phyloP scores from a whole-genome alignment of 345 rosid genomes.

The Rhodamnia rubescens region DNA sequence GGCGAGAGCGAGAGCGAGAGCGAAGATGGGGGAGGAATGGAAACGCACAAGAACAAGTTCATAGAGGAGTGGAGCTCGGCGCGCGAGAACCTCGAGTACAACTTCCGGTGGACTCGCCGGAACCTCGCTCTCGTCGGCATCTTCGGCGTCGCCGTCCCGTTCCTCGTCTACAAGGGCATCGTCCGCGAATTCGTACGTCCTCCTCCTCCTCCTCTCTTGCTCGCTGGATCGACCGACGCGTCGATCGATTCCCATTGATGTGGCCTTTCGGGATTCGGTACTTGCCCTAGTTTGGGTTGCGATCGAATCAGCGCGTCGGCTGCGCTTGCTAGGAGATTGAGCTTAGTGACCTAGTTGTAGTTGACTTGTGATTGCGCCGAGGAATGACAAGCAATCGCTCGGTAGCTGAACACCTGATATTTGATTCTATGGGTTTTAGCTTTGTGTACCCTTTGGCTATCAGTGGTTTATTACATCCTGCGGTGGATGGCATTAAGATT shows the following conservation, averaged over 20 bases:
- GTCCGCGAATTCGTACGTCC: slow-evolving; percentile 66
- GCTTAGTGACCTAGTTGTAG: background rate
- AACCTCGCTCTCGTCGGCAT: slow-evolving; percentile 79
- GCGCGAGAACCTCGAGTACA: slow-evolving; percentile 84
- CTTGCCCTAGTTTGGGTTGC: background rate
- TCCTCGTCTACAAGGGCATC: slow-evolving; percentile 82
- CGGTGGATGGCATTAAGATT: background rate
- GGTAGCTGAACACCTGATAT: background rate
- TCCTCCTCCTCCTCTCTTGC: background rate
- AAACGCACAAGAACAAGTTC: slow-evolving; percentile 76
- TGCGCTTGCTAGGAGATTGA: background rate
- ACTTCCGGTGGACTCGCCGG: slow-evolving; percentile 95
- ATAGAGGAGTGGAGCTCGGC: slow-evolving; percentile 85
- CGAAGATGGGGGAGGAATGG: slow-evolving; percentile 90
- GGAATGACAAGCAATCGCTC: background rate
- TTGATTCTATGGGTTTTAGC: background rate
- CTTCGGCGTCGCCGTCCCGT: slow-evolving; percentile 81
- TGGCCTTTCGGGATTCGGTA: background rate
- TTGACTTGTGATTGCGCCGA: background rate
- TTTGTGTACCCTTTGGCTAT: background rate
- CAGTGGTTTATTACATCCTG: background rate
- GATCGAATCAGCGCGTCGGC: background rate
- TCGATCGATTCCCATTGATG: background rate
- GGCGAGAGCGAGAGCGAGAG: background rate
- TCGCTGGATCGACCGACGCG: background rate